Conservation (phyloP, 768 basidiomycete genomes). For the Russula foetens region DNA sequence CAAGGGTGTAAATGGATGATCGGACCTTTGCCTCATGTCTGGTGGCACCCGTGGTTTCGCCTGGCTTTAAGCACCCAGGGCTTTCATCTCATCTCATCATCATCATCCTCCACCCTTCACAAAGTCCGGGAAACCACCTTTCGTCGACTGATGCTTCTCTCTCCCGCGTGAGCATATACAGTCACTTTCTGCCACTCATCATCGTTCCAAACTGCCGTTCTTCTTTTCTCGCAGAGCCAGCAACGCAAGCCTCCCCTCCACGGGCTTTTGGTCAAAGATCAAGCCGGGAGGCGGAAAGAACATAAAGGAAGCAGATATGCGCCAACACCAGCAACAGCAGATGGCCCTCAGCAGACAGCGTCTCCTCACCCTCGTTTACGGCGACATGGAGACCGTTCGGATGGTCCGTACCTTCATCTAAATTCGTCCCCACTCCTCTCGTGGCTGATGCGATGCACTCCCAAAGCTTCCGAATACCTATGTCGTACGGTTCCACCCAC, state of each 20-base stretch:
- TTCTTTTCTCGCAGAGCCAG: constrained; percentile 46
- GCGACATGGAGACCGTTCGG: constrained; percentile 80
- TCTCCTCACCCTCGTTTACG: constrained; percentile 73
- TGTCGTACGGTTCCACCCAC: constrained; percentile 36
- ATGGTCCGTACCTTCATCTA: constrained; percentile 37
- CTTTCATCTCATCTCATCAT: constrained; percentile 7
- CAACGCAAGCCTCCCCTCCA: constrained; percentile 48
- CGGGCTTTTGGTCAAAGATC: constrained; percentile 55
- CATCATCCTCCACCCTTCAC: not conserved
- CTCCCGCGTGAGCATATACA: constrained; percentile 57
- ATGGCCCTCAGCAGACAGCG: constrained; percentile 70
- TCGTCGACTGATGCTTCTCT: constrained; percentile 57
- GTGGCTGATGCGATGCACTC: constrained; percentile 1
- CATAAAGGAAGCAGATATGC: constrained; percentile 53
- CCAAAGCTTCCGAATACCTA: constrained; percentile 60
- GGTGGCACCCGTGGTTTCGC: not conserved
- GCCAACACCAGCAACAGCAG: constrained; percentile 38
- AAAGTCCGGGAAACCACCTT: too few species aligned
- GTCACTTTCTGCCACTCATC: constrained; percentile 16
- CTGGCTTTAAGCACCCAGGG: constrained; percentile 7
- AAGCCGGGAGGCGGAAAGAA: constrained; percentile 35
- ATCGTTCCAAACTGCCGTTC: constrained; percentile 28
- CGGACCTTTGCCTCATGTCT: constrained; percentile 17
- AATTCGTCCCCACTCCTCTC: not conserved
- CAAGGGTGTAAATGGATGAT: not conserved